phyloP scores from a whole-genome alignment of 257 asterid species.

The Jacaranda copaia region DNA sequence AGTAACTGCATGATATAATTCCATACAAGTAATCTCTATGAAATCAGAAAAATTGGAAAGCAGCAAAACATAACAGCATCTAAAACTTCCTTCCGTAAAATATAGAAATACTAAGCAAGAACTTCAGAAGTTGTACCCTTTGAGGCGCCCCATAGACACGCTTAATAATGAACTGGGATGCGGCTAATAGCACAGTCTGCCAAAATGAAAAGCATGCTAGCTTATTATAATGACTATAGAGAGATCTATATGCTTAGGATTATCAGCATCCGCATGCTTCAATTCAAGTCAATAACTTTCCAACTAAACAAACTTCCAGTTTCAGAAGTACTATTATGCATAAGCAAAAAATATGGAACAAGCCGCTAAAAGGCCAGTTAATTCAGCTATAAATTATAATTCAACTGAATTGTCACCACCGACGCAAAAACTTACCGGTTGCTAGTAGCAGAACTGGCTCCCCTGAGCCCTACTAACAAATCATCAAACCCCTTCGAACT shows the following conservation, averaged over 20 bases:
- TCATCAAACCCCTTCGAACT: constrained; percentile 61
- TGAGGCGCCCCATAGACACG: constrained; percentile 4
- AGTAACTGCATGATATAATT: background rate
- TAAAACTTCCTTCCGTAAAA: background rate
- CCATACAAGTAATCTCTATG: background rate
- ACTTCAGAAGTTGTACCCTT: constrained; percentile 26
- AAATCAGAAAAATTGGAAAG: background rate
- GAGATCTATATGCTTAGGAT: constrained; percentile 20
- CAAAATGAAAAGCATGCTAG: too few species aligned
- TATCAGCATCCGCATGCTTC: constrained; percentile 16
- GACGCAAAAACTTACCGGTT: constrained; percentile 54
- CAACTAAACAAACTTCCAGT: background rate
- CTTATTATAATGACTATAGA: too few species aligned
- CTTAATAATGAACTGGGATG: constrained; percentile 1
- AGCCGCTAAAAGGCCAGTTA: constrained; percentile 17
- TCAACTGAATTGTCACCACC: background rate
- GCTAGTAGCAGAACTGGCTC: constrained; percentile 48
- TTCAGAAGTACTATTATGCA: background rate
- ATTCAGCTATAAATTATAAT: constrained; percentile 5
- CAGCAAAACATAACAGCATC: background rate
- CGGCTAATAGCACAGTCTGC: background rate
- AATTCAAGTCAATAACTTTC: constrained; percentile 10
- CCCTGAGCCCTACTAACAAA: constrained; percentile 65
- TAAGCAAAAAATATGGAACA: background rate
- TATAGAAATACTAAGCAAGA: background rate